phyloP scores from a whole-genome alignment of 352 stramenopile genomes.

The Phytophthora litchii region DNA sequence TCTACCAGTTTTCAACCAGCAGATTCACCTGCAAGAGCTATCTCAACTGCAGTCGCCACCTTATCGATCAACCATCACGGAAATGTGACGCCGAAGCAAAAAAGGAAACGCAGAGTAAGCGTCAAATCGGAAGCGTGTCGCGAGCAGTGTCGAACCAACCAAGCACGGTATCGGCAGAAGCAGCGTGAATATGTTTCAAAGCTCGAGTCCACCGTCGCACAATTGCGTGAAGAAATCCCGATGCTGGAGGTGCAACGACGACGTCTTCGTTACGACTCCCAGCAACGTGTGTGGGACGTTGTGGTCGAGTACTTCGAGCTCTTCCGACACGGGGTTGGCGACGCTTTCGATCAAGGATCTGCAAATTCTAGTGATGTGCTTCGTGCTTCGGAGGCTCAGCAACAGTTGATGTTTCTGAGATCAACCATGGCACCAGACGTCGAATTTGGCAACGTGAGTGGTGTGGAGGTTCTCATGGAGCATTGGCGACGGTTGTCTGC shows the following conservation, averaged over 20 bases:
- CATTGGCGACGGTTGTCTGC: conserved; percentile 47
- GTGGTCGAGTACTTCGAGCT: conserved; percentile 45
- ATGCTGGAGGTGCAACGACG: conserved; percentile 36
- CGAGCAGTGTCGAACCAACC: conserved; percentile 62
- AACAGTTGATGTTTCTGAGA: conserved; percentile 51
- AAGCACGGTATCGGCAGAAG: conserved; percentile 62
- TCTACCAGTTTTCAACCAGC: neutral
- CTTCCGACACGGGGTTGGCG: conserved; percentile 34
- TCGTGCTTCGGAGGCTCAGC: conserved; percentile 28
- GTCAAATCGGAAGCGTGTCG: conserved; percentile 53
- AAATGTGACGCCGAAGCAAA: conserved; percentile 11
- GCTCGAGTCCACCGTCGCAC: conserved; percentile 37
- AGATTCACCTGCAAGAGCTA: conserved; percentile 21
- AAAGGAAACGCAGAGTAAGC: conserved; percentile 39
- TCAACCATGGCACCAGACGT: conserved; percentile 44
- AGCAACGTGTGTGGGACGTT: conserved; percentile 35
- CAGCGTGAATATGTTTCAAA: conserved; percentile 41
- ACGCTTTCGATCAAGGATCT: conserved; percentile 19
- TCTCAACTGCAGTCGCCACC: conserved; percentile 20
- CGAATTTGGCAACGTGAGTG: conserved; percentile 36
- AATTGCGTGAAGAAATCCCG: conserved; percentile 46
- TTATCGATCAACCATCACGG: conserved; percentile 17
- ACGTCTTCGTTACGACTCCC: conserved; percentile 32
- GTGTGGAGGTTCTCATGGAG: conserved; percentile 33
- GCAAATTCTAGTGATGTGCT: conserved; percentile 18